These are phyloP conservation scores for Gymnopus androsaceus DNA, from an alignment of 1,284 basidiomycete species.

Conservation along the genomic window DNA sequence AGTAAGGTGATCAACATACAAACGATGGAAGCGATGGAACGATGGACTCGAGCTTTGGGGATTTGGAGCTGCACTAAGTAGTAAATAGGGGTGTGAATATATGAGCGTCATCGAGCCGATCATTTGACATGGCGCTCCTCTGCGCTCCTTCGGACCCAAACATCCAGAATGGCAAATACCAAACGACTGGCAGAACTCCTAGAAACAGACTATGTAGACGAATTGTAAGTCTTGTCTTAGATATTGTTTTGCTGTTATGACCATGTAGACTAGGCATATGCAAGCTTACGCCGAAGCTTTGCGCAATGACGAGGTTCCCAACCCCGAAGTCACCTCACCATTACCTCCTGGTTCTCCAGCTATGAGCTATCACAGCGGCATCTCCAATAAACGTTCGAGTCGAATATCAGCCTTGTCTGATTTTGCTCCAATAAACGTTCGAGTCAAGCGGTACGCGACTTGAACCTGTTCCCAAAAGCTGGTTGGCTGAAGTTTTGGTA, in stretches of 20 bases:
- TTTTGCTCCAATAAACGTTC: constrained; percentile 89
- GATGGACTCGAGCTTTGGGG: no score
- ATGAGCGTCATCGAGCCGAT: no score
- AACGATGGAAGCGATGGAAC: no score
- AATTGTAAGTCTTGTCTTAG: constrained; percentile 53
- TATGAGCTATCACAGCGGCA: constrained; percentile 31
- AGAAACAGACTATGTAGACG: constrained; percentile 63
- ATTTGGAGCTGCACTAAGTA: no score
- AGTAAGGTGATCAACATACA: no score
- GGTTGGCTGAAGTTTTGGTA: constrained; percentile 21
- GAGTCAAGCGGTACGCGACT: constrained; percentile 61
- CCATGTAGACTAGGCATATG: constrained; percentile 57
- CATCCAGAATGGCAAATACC: not conserved
- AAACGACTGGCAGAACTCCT: constrained; percentile 22
- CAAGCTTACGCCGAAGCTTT: constrained; percentile 71
- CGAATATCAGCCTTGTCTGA: constrained; percentile 88
- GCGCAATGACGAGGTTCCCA: constrained; percentile 55
- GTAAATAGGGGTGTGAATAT: no score
- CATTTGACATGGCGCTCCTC: not conserved
- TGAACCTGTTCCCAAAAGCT: not conserved
- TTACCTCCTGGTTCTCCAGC: constrained; percentile 28
- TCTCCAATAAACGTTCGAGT: constrained; percentile 46
- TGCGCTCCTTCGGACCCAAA: not conserved
- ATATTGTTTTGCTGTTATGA: constrained; percentile 6
- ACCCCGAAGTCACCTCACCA: constrained; percentile 40